These are phyloP conservation scores for Tuber borchii DNA, from an alignment of 495 filamentous ascomycete species.

Conservation along the genomic window DNA sequence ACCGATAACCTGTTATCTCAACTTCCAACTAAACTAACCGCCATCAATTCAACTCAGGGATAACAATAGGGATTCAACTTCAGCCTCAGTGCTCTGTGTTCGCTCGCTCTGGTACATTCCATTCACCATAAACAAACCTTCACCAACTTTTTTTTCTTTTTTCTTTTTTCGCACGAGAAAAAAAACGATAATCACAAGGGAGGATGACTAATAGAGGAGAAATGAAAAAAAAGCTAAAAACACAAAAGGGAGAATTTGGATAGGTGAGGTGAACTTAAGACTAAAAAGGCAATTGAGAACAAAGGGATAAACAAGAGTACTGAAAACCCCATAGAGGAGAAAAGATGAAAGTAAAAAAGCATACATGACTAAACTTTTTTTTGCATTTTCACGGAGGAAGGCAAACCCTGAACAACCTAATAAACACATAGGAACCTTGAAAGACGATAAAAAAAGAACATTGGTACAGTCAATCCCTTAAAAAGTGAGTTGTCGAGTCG, in stretches of 20 bases:
- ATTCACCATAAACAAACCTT: not conserved
- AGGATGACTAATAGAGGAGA: not conserved
- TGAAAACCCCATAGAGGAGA: constrained; percentile 27
- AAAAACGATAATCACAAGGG: not conserved
- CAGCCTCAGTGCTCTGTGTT: not conserved
- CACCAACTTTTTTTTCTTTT: not conserved
- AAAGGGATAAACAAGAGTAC: constrained; percentile 25
- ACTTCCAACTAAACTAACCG: not conserved
- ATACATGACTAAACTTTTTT: not conserved
- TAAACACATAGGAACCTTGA: not conserved
- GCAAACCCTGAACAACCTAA: not conserved
- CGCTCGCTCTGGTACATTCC: not conserved
- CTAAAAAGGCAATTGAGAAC: constrained; percentile 36
- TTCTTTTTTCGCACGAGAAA: not conserved
- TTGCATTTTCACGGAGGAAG: not conserved
- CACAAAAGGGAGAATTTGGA: constrained; percentile 32
- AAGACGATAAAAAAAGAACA: constrained; percentile 20
- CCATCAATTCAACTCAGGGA: not conserved
- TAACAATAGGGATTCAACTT: not conserved
- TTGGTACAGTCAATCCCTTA: constrained; percentile 20
- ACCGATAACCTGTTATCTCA: not conserved
- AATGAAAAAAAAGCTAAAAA: constrained; percentile 34
- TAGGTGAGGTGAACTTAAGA: constrained; percentile 5
- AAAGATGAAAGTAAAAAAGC: constrained; percentile 24
- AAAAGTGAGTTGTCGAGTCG: constrained; percentile 17